phyloP scores from a whole-genome alignment of 345 rosid species.

The Citrus inodora region DNA sequence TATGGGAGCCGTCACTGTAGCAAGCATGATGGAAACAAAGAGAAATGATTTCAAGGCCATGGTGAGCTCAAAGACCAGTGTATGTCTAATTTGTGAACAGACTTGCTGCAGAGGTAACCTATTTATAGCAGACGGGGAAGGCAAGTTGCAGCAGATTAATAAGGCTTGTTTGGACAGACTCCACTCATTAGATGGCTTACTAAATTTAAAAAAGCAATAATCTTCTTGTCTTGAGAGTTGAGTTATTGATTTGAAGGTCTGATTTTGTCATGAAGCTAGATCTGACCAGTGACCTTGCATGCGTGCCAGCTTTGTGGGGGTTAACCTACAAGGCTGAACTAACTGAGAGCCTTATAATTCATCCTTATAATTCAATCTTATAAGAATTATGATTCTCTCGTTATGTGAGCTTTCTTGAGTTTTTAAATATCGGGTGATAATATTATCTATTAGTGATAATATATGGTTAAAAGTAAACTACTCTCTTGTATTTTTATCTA shows the following conservation, averaged over 20 bases:
- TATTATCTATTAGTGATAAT: no score
- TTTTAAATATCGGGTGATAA: no score
- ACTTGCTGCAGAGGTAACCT: background rate
- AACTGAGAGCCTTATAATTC: no score
- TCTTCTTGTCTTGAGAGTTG: conserved; percentile 6
- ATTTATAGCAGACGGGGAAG: conserved; percentile 27
- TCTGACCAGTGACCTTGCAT: background rate
- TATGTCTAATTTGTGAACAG: background rate
- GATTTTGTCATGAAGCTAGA: conserved; percentile 13
- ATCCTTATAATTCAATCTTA: background rate
- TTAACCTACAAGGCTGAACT: conserved; percentile 4
- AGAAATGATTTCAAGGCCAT: conserved; percentile 32
- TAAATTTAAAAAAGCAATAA: background rate
- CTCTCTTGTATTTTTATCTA: no score
- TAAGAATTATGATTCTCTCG: no score
- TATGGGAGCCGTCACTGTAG: conserved; percentile 23
- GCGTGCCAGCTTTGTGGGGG: conserved; percentile 10
- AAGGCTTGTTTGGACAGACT: conserved; percentile 2
- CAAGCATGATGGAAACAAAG: conserved; percentile 21
- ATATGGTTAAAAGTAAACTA: no score
- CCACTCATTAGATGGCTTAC: background rate
- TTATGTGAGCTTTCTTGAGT: no score
- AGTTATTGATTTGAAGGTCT: background rate
- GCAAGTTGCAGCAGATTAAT: conserved; percentile 30
- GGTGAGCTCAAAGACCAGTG: background rate